Evolutionary conservation across 2,329 filamentous ascomycete species (phyloP).

Genomic region (Paracoccidioides brasiliensis): DNA sequence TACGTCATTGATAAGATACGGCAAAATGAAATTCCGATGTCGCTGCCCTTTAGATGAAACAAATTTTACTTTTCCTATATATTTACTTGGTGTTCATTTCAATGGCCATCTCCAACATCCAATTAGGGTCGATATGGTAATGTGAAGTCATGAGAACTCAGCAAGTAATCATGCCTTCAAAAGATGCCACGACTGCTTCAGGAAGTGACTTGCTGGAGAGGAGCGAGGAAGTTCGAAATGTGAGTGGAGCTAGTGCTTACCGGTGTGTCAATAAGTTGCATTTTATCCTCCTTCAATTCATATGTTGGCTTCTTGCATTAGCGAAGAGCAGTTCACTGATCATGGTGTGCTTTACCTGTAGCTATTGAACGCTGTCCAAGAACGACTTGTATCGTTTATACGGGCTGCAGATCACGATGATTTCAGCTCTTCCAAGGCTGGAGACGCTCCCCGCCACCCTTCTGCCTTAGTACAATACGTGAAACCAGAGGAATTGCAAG

Average conservation of each 20-base stretch:
- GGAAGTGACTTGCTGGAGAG: slow-evolving; percentile 13
- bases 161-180: neutral
- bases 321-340: neutral
- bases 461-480: slow-evolving; percentile 53
- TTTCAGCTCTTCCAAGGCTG: slow-evolving; percentile 2
- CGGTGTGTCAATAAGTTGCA: neutral
- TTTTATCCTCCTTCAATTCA: neutral
- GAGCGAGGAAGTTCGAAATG: slow-evolving; percentile 30
- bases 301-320: neutral
- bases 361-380: slow-evolving; percentile 30
- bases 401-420: slow-evolving; percentile 27
- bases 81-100: neutral
- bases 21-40: neutral
- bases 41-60: neutral
- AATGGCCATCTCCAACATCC: neutral
- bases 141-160: neutral
- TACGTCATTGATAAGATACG: neutral
- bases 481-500: slow-evolving; percentile 45
- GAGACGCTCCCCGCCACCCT: slow-evolving; percentile 21
- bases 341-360: slow-evolving; percentile 9
- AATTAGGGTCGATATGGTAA: neutral
- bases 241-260: slow-evolving; percentile 18
- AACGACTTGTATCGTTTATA: slow-evolving; percentile 34
- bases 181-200: neutral
- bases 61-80: neutral